Conservation (phyloP, 108 stramenopile species). For the Epipyxis sp. region DNA sequence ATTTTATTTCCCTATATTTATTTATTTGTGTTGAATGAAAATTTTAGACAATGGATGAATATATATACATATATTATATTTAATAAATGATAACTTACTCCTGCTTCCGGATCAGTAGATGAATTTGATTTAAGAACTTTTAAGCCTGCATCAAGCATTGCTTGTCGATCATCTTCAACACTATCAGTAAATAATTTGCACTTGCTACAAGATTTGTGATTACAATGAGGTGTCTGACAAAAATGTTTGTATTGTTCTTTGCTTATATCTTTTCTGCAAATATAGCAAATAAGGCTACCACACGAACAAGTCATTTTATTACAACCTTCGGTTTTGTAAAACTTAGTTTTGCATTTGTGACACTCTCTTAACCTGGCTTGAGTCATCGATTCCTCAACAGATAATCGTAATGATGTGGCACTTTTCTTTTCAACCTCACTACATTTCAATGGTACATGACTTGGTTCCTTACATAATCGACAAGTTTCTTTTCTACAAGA, state of each 20-base stretch:
- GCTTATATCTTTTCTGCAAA: slow-evolving; percentile 64
- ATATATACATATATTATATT: no score
- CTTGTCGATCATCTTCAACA: slow-evolving; percentile 61
- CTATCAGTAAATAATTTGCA: slow-evolving; percentile 70
- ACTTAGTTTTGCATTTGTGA: slow-evolving; percentile 68
- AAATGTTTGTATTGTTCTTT: slow-evolving; percentile 66
- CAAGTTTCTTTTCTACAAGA: slow-evolving; percentile 72
- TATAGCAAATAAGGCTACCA: slow-evolving; percentile 67
- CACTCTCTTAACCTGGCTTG: slow-evolving; percentile 71
- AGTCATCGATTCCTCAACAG: slow-evolving; percentile 79
- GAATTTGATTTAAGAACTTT: slow-evolving; percentile 50
- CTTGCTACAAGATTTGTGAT: slow-evolving; percentile 62
- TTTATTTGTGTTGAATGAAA: no score
- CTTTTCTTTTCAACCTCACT: slow-evolving; percentile 66
- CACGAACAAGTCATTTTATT: slow-evolving; percentile 78
- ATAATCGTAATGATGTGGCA: slow-evolving; percentile 63
- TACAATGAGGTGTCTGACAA: slow-evolving; percentile 73
- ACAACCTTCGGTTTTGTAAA: slow-evolving; percentile 56
- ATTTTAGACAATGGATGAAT: no score
- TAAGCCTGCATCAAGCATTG: slow-evolving; percentile 69
- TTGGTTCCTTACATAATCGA: slow-evolving; percentile 67
- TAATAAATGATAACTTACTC: no score
- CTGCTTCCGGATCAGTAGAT: slow-evolving; percentile 1
- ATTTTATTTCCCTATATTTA: no score
- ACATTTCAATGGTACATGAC: slow-evolving; percentile 70